Percentiles rank a stretch among this genome's conserved stretches.
phyloP scores from a whole-genome alignment of 495 filamentous ascomycete genomes.

The Parathielavia hyrcaniae region DNA sequence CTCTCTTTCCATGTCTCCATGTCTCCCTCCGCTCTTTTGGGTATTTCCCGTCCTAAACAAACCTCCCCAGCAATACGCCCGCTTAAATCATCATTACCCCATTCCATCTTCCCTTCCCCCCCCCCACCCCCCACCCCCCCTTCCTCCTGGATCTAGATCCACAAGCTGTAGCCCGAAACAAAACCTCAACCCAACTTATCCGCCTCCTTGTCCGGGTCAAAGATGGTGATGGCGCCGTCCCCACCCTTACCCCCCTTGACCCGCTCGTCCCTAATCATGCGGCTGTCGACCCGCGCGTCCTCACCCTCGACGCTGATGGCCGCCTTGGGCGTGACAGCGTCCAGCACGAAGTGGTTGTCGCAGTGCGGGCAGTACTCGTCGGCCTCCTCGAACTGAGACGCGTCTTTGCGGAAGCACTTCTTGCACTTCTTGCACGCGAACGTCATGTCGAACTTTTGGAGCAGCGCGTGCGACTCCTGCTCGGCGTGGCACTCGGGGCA shows the following conservation, averaged over 20 bases:
- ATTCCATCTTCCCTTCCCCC: neutral
- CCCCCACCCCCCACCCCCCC: neutral
- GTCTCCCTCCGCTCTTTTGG: neutral
- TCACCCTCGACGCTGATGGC: constrained; percentile 80
- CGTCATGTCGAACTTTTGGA: constrained; percentile 75
- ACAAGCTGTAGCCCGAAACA: neutral
- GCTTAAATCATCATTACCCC: constrained; percentile 6
- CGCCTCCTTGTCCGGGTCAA: constrained; percentile 63
- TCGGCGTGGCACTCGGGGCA: constrained; percentile 93
- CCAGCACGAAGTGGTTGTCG: constrained; percentile 95
- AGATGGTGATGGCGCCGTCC: constrained; percentile 66
- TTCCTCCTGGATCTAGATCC: neutral
- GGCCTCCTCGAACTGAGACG: constrained; percentile 84
- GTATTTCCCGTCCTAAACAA: neutral
- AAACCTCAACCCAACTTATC: constrained; percentile 63
- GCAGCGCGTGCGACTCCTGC: constrained; percentile 64
- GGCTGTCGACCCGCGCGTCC: constrained; percentile 72
- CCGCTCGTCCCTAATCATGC: constrained; percentile 93
- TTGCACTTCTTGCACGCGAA: constrained; percentile 99
- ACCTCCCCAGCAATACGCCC: neutral
- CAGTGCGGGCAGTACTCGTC: constrained; percentile 99
- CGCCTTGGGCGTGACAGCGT: constrained; percentile 75
- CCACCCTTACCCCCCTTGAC: constrained; percentile 50
- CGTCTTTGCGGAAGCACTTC: constrained; percentile 94
- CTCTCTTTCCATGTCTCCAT: neutral